These are phyloP conservation scores for Coemansia sp. DNA, from an alignment of 192 early-diverging fungal species.

Conservation along the genomic window DNA sequence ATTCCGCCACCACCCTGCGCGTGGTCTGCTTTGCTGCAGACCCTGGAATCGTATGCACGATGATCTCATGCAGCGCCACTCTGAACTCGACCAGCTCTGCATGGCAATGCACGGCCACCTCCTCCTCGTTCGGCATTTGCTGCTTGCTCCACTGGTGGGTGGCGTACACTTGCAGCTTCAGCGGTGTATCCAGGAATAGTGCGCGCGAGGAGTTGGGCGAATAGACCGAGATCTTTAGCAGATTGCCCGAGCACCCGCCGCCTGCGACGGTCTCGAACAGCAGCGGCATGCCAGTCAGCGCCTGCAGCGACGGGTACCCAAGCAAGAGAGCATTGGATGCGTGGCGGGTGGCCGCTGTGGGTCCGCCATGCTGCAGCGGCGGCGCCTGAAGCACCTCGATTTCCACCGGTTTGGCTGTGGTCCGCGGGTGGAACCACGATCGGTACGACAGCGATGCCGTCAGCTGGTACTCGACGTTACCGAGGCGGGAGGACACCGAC, in stretches of 20 bases:
- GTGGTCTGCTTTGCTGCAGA: conserved; percentile 16
- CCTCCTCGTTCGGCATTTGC: neutral
- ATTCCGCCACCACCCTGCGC: conserved; percentile 11
- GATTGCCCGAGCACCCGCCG: neutral
- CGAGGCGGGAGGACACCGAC: conserved; percentile 34
- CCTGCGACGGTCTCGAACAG: conserved; percentile 23
- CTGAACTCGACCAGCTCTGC: conserved; percentile 29
- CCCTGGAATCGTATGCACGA: conserved; percentile 21
- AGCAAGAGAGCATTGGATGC: conserved; percentile 2
- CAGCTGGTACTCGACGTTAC: conserved; percentile 25
- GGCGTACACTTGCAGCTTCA: conserved; percentile 30
- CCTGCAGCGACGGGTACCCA: conserved; percentile 22
- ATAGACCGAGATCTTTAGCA: conserved; percentile 30
- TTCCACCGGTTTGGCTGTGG: conserved; percentile 5
- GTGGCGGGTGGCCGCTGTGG: neutral
- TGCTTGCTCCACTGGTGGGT: neutral
- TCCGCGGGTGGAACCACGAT: conserved; percentile 21
- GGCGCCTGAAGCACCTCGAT: conserved; percentile 28
- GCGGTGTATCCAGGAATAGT: conserved; percentile 16
- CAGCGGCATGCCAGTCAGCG: conserved; percentile 21
- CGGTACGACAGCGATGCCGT: conserved; percentile 4
- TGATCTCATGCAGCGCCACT: conserved; percentile 24
- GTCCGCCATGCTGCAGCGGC: conserved; percentile 5
- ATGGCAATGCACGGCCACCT: neutral
- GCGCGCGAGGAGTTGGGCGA: conserved; percentile 31